Evolutionary conservation across 108 stramenopile species (phyloP), one percentile per base, ranked within the genome.

Genomic region (Skeletonema marinoi): DNA sequence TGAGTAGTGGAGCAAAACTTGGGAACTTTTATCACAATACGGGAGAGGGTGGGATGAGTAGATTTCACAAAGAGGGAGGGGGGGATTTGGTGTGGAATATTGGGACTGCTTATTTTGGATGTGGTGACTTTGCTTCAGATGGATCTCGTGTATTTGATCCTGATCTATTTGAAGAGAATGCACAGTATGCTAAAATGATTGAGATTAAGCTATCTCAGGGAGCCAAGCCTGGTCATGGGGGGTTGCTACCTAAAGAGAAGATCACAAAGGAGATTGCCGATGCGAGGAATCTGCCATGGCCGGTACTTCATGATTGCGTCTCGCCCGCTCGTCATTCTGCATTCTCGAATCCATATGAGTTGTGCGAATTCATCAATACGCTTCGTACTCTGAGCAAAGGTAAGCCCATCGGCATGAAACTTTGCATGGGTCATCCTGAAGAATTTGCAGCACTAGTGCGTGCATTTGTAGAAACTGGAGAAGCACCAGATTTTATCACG

Each of bases 81-180:
- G 96, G 87, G n/a, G 86, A 90, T 72, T 60, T 97, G 17, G 92
- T 94, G 12, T 97, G 96, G 96, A 97, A 97, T 68, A 80, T 97
- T 17, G 96, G 96, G 36, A 97, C 96, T 1, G 96, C 85, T 11
- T 97, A 97, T 85, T 97, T 95, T 88, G 96, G 93, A 32, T 95
- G 94, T 74, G 90, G 92, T 6, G 82, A 21, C 11, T 82, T 84
- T 46, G 68, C 60, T 2, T 32, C 62, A 13, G 88, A 80, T 14
- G 77, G 61, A 21, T 31, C 78, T 10, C 84, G 96, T 14, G 70
- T 82, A 6, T 97, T 97, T 85, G 83, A 89, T 70, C 70, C 86
- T 0, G 78, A 64, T 16, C 58, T 88, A 11, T 94, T 95, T 71
- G 48, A 58, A 32, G 89, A 86, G 66, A 94, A 80, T 60, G 51